Percentiles rank a stretch among this genome's conserved stretches.
phyloP scores from a whole-genome alignment of 1,284 basidiomycete genomes.

The Cutaneotrichosporon mucoides region DNA sequence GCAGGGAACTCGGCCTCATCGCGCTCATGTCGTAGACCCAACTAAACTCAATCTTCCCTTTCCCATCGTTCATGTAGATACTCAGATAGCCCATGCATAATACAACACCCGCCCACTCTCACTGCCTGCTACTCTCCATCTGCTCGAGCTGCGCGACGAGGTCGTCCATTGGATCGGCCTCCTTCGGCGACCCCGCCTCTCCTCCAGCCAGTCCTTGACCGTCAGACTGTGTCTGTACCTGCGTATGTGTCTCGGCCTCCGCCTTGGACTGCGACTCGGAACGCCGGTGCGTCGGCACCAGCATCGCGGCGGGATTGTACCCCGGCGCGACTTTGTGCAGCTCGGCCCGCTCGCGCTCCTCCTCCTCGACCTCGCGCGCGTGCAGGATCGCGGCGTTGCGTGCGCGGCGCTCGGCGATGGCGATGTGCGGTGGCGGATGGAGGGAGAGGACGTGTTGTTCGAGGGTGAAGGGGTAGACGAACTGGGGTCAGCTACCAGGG shows the following conservation, averaged over 20 bases:
- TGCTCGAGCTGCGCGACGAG: conserved; percentile 71
- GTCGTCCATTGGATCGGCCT: conserved; percentile 68
- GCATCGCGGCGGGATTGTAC: conserved; percentile 43
- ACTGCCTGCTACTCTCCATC: conserved; percentile 52
- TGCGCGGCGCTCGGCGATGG: conserved; percentile 61
- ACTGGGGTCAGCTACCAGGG: conserved; percentile 54
- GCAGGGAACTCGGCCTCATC: conserved; percentile 75
- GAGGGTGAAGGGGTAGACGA: conserved; percentile 87
- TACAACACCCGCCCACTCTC: not conserved
- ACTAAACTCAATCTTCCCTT: not conserved
- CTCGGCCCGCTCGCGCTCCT: conserved; percentile 56
- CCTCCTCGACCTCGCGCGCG: conserved; percentile 69
- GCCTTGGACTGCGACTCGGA: not conserved
- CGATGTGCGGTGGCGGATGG: conserved; percentile 63
- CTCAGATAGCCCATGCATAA: conserved; percentile 3
- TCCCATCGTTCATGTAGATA: not conserved
- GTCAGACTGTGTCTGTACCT: too few relatives aligned
- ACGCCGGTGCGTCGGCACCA: conserved; percentile 28
- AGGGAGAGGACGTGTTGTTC: conserved; percentile 75
- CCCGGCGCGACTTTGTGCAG: conserved; percentile 45
- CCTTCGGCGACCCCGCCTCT: not conserved
- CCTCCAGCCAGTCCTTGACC: too few relatives aligned
- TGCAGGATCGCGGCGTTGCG: conserved; percentile 66
- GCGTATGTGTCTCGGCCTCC: too few relatives aligned
- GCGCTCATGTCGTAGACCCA: conserved; percentile 57